A percentile compares a stretch with the other conserved stretches of the same genome.
Evolutionary conservation across 352 stramenopile species (phyloP).

Genomic region (Phytophthora nicotianae): DNA sequence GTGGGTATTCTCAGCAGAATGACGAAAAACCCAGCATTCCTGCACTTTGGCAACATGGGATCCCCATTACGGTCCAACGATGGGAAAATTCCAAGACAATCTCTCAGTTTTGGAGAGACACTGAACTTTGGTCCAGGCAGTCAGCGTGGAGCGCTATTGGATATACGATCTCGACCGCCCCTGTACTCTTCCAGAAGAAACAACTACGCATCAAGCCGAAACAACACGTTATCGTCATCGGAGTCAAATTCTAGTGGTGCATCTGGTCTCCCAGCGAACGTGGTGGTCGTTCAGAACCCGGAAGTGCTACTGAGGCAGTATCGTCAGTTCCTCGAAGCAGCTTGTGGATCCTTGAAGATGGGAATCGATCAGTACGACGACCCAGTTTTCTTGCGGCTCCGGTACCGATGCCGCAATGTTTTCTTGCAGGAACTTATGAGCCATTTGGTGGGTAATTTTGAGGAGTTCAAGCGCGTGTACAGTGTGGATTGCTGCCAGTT

Average conservation of each 20-base stretch:
- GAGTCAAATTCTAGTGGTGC: slow-evolving; percentile 47
- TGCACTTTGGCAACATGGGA: slow-evolving; percentile 62
- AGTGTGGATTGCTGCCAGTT: slow-evolving; percentile 75
- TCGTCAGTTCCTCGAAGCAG: slow-evolving; percentile 69
- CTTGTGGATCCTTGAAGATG: slow-evolving; percentile 63
- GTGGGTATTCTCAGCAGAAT: slow-evolving; percentile 78
- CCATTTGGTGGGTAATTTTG: slow-evolving; percentile 74
- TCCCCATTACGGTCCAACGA: slow-evolving; percentile 52
- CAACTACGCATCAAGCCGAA: slow-evolving; percentile 35
- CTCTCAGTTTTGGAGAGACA: slow-evolving; percentile 63
- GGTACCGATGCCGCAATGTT: slow-evolving; percentile 75
- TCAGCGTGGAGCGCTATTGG: slow-evolving; percentile 26
- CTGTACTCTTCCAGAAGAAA: slow-evolving; percentile 42
- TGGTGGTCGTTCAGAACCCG: slow-evolving; percentile 67
- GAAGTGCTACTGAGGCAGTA: slow-evolving; percentile 78
- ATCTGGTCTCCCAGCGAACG: slow-evolving; percentile 21
- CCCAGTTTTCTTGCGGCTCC: slow-evolving; percentile 66
- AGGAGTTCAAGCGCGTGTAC: slow-evolving; percentile 79
- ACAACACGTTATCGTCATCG: slow-evolving; percentile 46
- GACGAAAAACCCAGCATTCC: slow-evolving; percentile 70
- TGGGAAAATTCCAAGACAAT: slow-evolving; percentile 52
- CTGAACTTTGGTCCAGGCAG: slow-evolving; percentile 51
- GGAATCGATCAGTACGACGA: slow-evolving; percentile 67
- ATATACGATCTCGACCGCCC: slow-evolving; percentile 21
- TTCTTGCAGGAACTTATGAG: slow-evolving; percentile 88